Conservation (phyloP, 257 asterid species). For the Orobanche coerulescens region DNA sequence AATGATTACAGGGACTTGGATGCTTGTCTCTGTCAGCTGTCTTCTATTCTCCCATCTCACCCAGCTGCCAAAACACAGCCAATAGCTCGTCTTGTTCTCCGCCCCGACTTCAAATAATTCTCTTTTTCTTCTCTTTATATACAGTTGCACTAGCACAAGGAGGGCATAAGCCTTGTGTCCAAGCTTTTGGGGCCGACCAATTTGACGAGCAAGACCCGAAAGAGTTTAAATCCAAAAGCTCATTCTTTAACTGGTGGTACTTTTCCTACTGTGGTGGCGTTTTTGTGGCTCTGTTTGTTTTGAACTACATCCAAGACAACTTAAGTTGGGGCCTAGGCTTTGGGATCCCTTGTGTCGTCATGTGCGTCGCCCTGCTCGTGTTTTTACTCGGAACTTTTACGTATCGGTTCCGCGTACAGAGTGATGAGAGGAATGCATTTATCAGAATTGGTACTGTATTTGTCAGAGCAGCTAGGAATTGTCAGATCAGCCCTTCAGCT, state of each 20-base stretch:
- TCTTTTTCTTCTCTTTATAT: slow-evolving; percentile 56
- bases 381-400: slow-evolving; percentile 49
- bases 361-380: slow-evolving; percentile 44
- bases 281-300: slow-evolving; percentile 28
- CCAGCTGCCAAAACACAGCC: slow-evolving; percentile 29
- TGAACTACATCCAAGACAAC: slow-evolving; percentile 65
- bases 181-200: slow-evolving; percentile 74
- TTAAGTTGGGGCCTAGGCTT: slow-evolving; percentile 72
- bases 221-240: slow-evolving; percentile 59
- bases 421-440: slow-evolving; percentile 38
- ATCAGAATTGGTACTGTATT: slow-evolving; percentile 48
- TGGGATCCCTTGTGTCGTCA: slow-evolving; percentile 58
- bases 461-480: slow-evolving; percentile 37
- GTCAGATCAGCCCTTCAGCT: slow-evolving; percentile 27
- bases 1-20: slow-evolving; percentile 38
- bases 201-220: slow-evolving; percentile 47
- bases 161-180: slow-evolving; percentile 71
- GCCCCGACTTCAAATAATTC: slow-evolving; percentile 29
- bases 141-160: slow-evolving; percentile 55
- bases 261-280: slow-evolving; percentile 37
- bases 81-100: slow-evolving; percentile 33
- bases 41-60: slow-evolving; percentile 23
- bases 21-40: slow-evolving; percentile 43
- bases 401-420: slow-evolving; percentile 36
- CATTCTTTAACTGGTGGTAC: slow-evolving; percentile 79